Percentiles rank a stretch among this genome's conserved stretches.
Conservation (phyloP, 148 eudicot genomes). For the Camellia sinensis region DNA sequence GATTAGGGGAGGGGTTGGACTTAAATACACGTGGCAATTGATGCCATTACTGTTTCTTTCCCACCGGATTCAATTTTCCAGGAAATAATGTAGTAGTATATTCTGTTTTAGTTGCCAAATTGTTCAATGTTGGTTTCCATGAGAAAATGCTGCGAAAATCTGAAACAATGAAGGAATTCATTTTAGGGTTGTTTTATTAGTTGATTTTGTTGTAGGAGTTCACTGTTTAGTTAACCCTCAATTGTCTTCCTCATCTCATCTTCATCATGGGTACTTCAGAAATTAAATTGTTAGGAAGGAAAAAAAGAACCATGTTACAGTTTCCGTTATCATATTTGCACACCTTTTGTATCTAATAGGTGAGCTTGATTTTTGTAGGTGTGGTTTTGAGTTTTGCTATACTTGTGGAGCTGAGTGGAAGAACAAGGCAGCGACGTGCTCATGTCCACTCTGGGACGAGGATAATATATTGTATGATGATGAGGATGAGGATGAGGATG, state of each 20-base stretch:
- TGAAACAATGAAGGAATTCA: not conserved
- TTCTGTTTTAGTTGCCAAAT: not conserved
- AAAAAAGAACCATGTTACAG: not conserved
- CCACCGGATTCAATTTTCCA: not conserved
- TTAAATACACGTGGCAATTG: too few species aligned
- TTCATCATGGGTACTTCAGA: not conserved
- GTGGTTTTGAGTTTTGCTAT: slow-evolving; percentile 46
- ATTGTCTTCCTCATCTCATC: not conserved
- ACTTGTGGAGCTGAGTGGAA: slow-evolving; percentile 50
- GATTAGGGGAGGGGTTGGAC: not conserved
- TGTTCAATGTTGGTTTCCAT: not conserved
- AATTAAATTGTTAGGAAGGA: too few species aligned
- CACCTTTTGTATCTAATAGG: not conserved
- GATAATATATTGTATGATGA: slow-evolving; percentile 17
- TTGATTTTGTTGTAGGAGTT: not conserved
- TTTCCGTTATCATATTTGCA: not conserved
- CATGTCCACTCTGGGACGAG: slow-evolving; percentile 49
- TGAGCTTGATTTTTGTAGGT: slow-evolving; percentile 19
- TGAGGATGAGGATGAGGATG: slow-evolving; percentile 18
- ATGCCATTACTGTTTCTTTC: not conserved
- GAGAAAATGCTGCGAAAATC: not conserved
- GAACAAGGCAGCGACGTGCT: slow-evolving; percentile 40
- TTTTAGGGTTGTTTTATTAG: not conserved
- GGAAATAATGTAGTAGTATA: not conserved
- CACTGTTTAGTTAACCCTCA: not conserved